phyloP scores from a whole-genome alignment of 805 yeast genomes.

The Kazachstania taianensis region DNA sequence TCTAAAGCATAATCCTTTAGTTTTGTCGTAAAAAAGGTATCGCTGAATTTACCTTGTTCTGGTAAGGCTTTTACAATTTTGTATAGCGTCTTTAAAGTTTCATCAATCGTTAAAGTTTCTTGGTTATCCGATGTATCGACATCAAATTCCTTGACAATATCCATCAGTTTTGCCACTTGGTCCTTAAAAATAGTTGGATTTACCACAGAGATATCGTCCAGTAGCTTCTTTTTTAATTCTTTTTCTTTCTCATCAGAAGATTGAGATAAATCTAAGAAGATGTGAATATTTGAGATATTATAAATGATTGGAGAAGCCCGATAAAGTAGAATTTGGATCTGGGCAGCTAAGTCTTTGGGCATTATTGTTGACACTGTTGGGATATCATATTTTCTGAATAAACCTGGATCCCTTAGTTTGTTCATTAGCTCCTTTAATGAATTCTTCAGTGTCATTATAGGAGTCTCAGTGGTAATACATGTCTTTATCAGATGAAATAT shows the following conservation, averaged over 20 bases:
- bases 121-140: constrained; percentile 9
- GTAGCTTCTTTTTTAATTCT: constrained; percentile 36
- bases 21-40: constrained; percentile 32
- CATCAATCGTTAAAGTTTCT: constrained; percentile 19
- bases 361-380: constrained; percentile 29
- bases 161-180: constrained; percentile 43
- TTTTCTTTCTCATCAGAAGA: constrained; percentile 27
- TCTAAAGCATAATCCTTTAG: constrained; percentile 37
- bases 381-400: constrained; percentile 31
- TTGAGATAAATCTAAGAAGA: constrained; percentile 33
- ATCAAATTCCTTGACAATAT: constrained; percentile 24
- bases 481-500: constrained; percentile 44
- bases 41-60: constrained; percentile 37
- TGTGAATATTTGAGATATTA: constrained; percentile 54
- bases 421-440: constrained; percentile 53
- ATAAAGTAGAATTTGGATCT: constrained; percentile 48
- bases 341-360: constrained; percentile 40
- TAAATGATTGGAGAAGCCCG: constrained; percentile 51
- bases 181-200: constrained; percentile 56
- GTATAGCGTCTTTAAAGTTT: constrained; percentile 48
- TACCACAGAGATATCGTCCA: constrained; percentile 48
- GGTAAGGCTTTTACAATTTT: constrained; percentile 46
- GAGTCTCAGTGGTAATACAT: constrained; percentile 47
- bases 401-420: constrained; percentile 45
- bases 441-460: constrained; percentile 48